These are phyloP conservation scores for Breynia disticha DNA, from an alignment of 441 rosid species.

Conservation along the genomic window DNA sequence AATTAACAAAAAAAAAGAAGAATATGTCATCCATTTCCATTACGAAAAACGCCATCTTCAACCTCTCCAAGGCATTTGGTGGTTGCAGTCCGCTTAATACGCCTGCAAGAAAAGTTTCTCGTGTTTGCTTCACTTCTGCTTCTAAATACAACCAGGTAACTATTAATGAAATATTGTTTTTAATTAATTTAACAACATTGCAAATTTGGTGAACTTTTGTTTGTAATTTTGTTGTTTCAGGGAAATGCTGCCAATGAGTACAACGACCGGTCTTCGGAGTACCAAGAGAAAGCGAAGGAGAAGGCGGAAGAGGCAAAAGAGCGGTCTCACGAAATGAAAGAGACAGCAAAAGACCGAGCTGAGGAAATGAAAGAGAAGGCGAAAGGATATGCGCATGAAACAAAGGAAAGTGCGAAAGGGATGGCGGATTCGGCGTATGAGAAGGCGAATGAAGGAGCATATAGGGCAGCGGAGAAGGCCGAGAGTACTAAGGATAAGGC, in stretches of 20 bases:
- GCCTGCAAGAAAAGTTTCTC: slow-evolving; percentile 26
- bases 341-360: slow-evolving; percentile 17
- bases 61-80: slow-evolving; percentile 38
- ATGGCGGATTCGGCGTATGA: slow-evolving; percentile 16
- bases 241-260: slow-evolving; percentile 32
- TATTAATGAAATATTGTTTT: no score
- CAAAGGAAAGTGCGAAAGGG: slow-evolving; percentile 16
- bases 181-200: no score
- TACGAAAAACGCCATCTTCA: slow-evolving; percentile 27
- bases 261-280: slow-evolving; percentile 14
- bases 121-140: slow-evolving; percentile 48
- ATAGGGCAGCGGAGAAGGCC: slow-evolving; percentile 23
- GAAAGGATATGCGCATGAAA: slow-evolving; percentile 12
- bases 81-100: no score
- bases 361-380: slow-evolving; percentile 26
- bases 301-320: slow-evolving; percentile 12
- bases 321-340: slow-evolving; percentile 21
- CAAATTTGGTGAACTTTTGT: no score
- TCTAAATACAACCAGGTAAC: slow-evolving; percentile 29
- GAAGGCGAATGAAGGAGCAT: slow-evolving; percentile 19
- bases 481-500: slow-evolving; percentile 20
- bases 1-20: not conserved
- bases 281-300: slow-evolving; percentile 21
- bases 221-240: slow-evolving; percentile 16
- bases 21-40: slow-evolving; percentile 42